These are phyloP conservation scores for Amphibolis antarctica DNA, from an alignment of 106 monocot genomes.

Conservation along the genomic window DNA sequence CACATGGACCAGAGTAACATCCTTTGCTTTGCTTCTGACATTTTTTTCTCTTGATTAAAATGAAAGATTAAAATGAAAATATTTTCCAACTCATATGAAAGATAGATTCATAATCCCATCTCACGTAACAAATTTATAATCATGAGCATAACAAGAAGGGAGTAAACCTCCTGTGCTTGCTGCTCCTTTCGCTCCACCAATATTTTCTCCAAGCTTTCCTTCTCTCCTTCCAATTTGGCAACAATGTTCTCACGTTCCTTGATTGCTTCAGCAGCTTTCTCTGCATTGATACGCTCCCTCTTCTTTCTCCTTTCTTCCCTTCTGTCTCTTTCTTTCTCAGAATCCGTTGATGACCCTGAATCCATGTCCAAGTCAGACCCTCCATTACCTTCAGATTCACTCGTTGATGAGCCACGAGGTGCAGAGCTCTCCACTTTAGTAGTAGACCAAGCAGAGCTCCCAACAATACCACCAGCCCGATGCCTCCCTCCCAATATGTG, in stretches of 20 bases:
- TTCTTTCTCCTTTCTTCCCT: constrained; percentile 53
- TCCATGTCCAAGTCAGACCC: constrained; percentile 27
- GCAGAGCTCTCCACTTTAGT: not conserved
- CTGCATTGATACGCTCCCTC: constrained; percentile 42
- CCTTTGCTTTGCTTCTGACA: too few relatives aligned
- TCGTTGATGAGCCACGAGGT: not conserved
- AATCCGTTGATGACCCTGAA: constrained; percentile 40
- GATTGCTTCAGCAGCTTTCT: constrained; percentile 59
- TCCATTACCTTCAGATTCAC: constrained; percentile 10
- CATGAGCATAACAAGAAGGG: not conserved
- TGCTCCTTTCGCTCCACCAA: constrained; percentile 54
- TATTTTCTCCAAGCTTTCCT: constrained; percentile 54
- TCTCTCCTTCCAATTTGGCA: constrained; percentile 61
- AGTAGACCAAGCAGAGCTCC: not conserved
- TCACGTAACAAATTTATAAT: not conserved
- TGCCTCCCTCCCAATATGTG: not conserved
- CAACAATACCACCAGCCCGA: not conserved
- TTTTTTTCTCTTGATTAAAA: too few relatives aligned
- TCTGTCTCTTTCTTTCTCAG: constrained; percentile 44
- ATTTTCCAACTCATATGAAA: too few relatives aligned
- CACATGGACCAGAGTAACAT: too few relatives aligned
- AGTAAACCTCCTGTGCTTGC: constrained; percentile 58
- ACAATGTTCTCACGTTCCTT: constrained; percentile 62
- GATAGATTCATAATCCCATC: not conserved
- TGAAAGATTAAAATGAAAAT: too few relatives aligned